Evolutionary conservation across 345 rosid species (phyloP).

Genomic region (Boechera stricta): DNA sequence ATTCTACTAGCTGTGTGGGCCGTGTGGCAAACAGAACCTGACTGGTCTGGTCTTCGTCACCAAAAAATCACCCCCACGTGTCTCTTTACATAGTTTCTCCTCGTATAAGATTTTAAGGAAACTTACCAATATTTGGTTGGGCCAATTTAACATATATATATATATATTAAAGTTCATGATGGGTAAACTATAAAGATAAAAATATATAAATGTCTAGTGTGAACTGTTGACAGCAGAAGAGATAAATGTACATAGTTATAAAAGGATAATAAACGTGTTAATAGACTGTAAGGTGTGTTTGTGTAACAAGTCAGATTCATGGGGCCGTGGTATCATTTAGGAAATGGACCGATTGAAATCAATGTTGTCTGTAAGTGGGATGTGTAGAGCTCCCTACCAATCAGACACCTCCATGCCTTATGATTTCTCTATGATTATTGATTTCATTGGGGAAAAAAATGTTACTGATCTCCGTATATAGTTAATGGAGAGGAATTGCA

Average conservation of each 20-base stretch:
- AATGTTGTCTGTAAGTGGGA: slow-evolving; percentile 34
- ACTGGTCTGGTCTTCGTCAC: slow-evolving; percentile 19
- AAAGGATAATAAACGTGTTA: slow-evolving; percentile 28
- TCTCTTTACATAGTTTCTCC: neutral
- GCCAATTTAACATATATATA: too few relatives aligned
- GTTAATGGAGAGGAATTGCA: neutral
- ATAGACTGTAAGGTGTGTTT: neutral
- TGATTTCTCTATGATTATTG: slow-evolving; percentile 40
- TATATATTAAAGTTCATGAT: neutral
- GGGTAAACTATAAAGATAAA: slow-evolving; percentile 6
- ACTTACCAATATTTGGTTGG: neutral
- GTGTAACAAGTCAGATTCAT: slow-evolving; percentile 41
- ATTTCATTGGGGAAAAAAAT: neutral
- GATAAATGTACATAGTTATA: neutral
- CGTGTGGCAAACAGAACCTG: slow-evolving; percentile 25
- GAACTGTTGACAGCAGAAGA: slow-evolving; percentile 4
- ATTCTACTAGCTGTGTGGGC: slow-evolving; percentile 15
- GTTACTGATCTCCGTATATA: neutral
- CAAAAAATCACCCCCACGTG: neutral
- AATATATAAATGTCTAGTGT: neutral
- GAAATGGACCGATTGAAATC: slow-evolving; percentile 32
- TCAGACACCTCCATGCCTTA: slow-evolving; percentile 47
- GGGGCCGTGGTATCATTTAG: slow-evolving; percentile 38
- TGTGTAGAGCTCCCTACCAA: slow-evolving; percentile 46
- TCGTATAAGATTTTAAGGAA: neutral